Evolutionary conservation across 345 rosid species (phyloP), one percentile per base, ranked within the genome.

Genomic region (Eucalyptus erythrocorys): DNA sequence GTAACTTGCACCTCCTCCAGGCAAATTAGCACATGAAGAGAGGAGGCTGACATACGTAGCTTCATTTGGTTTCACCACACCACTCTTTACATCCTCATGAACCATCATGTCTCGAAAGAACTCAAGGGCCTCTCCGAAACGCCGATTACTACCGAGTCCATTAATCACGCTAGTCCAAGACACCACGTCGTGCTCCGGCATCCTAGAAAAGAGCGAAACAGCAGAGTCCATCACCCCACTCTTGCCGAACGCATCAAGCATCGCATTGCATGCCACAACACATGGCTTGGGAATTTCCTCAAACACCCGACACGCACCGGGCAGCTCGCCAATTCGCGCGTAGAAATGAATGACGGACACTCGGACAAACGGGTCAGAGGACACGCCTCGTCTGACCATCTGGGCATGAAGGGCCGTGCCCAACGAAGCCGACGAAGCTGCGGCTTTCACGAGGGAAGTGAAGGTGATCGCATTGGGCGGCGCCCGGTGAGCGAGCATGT

Each of bases 101-200:
- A 71, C 88, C 85, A 95, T 88, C 97, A 96, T 94, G 82, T 90
- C 92, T 85, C 89, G 85, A 64, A 96, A 95, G 86, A 90, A 66
- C 82, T 30, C 61, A 80, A 96, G 81, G 6, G 94, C 96, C 88
- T 94, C 89, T 11, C 53, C 16, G 26, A 94, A 95, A 68, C 88
- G 88, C 21, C 93, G 93, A 42, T 91, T 94, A 68, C 66, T 91
- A 71, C 89, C 85, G 88, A 95, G 93, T 91, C 99, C 99, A 68
- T 92, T 94, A 57, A 96, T 93, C 89, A 95, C 91, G 86, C 88
- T 95, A 22, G 98, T 95, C 99, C 98, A 96, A 37, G 98, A 93
- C 47, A 96, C 92, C 48, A 95, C 97, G 89, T 95, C 97, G 37
- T 88, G 91, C 59, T 89, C 86, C 66, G 59, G 64, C 98, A 96